phyloP scores from a whole-genome alignment of 139 green algal genomes.

The Pleodorina starrii region DNA sequence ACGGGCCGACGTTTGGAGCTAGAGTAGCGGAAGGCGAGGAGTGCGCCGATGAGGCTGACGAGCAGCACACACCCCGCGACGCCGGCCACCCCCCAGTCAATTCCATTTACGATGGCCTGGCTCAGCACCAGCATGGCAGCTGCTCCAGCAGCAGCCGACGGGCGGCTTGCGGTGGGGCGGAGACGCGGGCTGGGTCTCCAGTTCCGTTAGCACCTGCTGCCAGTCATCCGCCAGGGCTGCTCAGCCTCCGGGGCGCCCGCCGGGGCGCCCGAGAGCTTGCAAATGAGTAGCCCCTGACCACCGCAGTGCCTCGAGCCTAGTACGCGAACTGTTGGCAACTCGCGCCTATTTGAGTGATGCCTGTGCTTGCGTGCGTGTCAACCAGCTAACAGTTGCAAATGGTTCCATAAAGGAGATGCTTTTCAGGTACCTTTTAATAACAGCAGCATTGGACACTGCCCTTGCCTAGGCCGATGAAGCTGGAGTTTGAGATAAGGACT shows the following conservation, averaged over 20 bases:
- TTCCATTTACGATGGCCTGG: constrained; percentile 25
- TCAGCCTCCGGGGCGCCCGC: background rate
- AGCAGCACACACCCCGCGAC: constrained; percentile 23
- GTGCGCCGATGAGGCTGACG: constrained; percentile 13
- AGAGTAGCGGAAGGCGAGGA: constrained; percentile 34
- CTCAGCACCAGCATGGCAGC: constrained; percentile 10
- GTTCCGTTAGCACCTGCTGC: constrained; percentile 2
- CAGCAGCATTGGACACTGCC: background rate
- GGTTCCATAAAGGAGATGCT: background rate
- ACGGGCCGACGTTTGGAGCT: background rate
- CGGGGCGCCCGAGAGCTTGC: background rate
- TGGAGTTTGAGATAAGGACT: background rate
- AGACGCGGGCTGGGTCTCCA: constrained; percentile 7
- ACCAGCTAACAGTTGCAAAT: background rate
- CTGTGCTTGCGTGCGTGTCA: background rate
- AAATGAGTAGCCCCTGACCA: too few relatives aligned
- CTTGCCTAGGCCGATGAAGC: background rate
- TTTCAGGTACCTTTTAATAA: background rate
- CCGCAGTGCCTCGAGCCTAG: background rate
- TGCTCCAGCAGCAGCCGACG: background rate
- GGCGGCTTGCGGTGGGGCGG: background rate
- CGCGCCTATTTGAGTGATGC: constrained; percentile 17
- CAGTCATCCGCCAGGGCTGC: constrained; percentile 9
- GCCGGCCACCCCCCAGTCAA: constrained; percentile 50
- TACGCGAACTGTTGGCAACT: background rate